Base-by-base conservation (phyloP, 108 stramenopile genomes). In the Nitzschia sp. region DNA sequence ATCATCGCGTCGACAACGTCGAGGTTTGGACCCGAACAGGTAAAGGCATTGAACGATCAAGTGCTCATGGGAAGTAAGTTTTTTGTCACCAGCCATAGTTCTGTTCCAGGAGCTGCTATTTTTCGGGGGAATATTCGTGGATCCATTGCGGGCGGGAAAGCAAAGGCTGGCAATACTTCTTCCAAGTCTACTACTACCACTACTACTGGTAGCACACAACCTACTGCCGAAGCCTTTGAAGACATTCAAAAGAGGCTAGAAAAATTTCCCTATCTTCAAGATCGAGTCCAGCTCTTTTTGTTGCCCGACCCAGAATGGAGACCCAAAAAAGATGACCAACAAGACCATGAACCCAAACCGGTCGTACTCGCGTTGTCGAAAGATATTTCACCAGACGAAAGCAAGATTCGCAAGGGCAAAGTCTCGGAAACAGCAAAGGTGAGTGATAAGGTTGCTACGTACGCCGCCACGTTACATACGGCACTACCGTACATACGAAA, bases 281-380 rank as follows among this genome's bases (percentile, higher is more conserved):
- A 77, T 27, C 60, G 73, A 33, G 59, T 93, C 0, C 86, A 84
- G 60, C 53, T 93, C 15, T 93, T 93, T 52, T 41, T 89, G 6
- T 48, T 87, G 30, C 71, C 76, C 23, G 92, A 90, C 63, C 82
- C 82, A 25, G 89, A 90, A 61, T 80, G 75, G 77, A 27, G 55
- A 60, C 47, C 45, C 35, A 19, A 23, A 0, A 11, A 21, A 28
- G 35, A 47, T n/a, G 58, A 19, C n/a, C 5, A 23, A 8, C 48
- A 58, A 55, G 73, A 73, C 8, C 28, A 55, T 1, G 62, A 53
- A 47, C 73, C 83, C 2, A 77, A 68, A 21, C 86, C 90, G 8
- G 86, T 87, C 19, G 70, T 89, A 34, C 58, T 92, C 41, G 90
- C 86, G 3, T 34, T 87, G 2, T 58, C 87, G 31, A 83, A 75